Base-by-base conservation (phyloP, 805 yeast genomes). In the Hanseniaspora mollemarum region DNA sequence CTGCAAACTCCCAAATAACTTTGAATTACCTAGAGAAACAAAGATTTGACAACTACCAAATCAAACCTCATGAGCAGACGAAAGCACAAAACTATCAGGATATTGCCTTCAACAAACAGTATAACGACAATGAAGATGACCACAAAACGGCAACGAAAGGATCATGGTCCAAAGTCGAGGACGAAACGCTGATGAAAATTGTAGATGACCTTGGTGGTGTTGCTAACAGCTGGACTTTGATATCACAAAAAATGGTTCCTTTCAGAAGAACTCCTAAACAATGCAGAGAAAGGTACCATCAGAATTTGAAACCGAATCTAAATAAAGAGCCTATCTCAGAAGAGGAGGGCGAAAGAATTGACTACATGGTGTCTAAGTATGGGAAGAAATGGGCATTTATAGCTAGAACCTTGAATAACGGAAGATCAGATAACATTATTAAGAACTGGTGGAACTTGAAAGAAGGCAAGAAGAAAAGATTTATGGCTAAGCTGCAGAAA, bases 301-400 rank as follows among this genome's bases (percentile, higher is more conserved):
- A 87, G 67, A 87, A 87, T 66, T 73, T 87, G 57, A 87, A 87
- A 65, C 95, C 96, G 1, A 71, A 81, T 18, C 72, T 87, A 54
- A 85, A 86, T 64, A 75, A 88, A 58, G 67, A 82, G 41, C 95
- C 96, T 4, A 87, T 87, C 46, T 75, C 92, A 2, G 75, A 78
- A 10, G 94, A 86, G 56, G 96, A 87, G 64, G 95, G 95, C 33
- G 74, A 72, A 37, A 70, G 79, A 54, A 87, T 87, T 55, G 95
- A 87, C 67, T 78, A 78, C 55, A 71, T 87, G 51, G 95, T 87
- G 37, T 75, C 71, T 10, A 75, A 78, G 56, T 77, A 84, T 62
- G 96, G 96, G 42, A 86, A 87, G 64, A 75, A 84, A 58, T 87
- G 96, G 96, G 95, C 96, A 0, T 95, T 85, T 60, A 87, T 87